A percentile compares a stretch with the other conserved stretches of the same genome.
Evolutionary conservation across 177 flowering plant genomes (phyloP).

Genomic region (Telopea speciosissima): DNA sequence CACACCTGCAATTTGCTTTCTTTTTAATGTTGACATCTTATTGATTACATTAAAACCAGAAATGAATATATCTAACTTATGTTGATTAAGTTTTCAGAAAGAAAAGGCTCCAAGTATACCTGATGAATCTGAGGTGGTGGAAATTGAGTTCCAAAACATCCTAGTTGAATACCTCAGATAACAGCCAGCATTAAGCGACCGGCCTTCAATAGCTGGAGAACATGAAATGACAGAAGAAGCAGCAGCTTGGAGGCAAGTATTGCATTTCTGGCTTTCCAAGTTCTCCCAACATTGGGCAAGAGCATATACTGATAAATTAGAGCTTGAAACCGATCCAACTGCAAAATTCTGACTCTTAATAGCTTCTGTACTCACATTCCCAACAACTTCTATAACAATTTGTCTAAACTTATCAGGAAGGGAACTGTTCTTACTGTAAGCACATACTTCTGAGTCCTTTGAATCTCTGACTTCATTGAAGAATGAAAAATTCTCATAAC

Average conservation of each 20-base stretch:
- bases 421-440: not conserved
- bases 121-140: not conserved
- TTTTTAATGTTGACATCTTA: too few relatives aligned
- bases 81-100: not conserved
- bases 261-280: slow-evolving; percentile 11
- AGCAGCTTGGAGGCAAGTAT: slow-evolving; percentile 11
- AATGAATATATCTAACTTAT: too few relatives aligned
- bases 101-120: slow-evolving; percentile 2
- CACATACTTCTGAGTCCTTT: slow-evolving; percentile 3
- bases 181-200: slow-evolving; percentile 20
- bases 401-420: slow-evolving; percentile 6
- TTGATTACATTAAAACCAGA: too few relatives aligned
- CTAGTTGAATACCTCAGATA: slow-evolving; percentile 17
- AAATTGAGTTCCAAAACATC: slow-evolving; percentile 13
- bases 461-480: slow-evolving; percentile 1
- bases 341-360: slow-evolving; percentile 11
- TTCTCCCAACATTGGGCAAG: slow-evolving; percentile 21
- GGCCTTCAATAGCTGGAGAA: slow-evolving; percentile 15
- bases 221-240: slow-evolving; percentile 6
- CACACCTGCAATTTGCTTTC: too few relatives aligned
- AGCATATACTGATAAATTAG: slow-evolving; percentile 11
- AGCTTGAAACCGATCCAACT: not conserved
- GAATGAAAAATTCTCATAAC: not conserved
- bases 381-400: slow-evolving; percentile 4
- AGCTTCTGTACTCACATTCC: slow-evolving; percentile 13